Evolutionary conservation across 176 grass and related monocot species (phyloP).

Genomic region (Aegilops bicornis): DNA sequence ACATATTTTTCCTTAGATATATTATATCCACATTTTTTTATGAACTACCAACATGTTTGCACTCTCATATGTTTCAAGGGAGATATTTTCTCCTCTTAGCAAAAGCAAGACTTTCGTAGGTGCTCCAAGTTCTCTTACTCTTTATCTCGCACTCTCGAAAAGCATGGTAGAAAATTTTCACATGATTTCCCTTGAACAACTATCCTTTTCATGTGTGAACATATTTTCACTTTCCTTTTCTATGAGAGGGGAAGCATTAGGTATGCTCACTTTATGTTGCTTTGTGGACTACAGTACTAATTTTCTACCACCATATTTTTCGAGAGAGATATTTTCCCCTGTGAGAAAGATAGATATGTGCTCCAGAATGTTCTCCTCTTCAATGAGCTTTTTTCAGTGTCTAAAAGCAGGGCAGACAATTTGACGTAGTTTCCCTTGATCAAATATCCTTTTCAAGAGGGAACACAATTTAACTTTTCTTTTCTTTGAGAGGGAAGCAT

Average conservation of each 20-base stretch:
- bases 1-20: neutral
- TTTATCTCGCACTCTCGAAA: neutral
- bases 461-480: neutral
- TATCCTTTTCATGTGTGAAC: neutral
- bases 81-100: neutral
- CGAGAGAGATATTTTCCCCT: too few species aligned
- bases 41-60: neutral
- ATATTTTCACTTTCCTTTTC: neutral
- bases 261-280: neutral
- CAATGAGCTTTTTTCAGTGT: neutral
- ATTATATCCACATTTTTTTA: neutral
- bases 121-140: neutral
- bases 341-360: neutral
- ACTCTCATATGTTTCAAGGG: neutral
- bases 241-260: neutral
- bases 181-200: neutral
- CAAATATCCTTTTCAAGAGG: neutral
- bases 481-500: slow-evolving; percentile 5
- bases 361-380: neutral
- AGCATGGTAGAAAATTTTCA: neutral
- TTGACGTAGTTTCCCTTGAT: neutral
- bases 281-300: neutral
- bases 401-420: neutral
- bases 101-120: neutral
- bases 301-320: neutral